Evolutionary conservation across 2,329 filamentous ascomycete genomes (phyloP), one percentile per base, ranked within the genome.

Genomic region (Paradendryphiella salina): DNA sequence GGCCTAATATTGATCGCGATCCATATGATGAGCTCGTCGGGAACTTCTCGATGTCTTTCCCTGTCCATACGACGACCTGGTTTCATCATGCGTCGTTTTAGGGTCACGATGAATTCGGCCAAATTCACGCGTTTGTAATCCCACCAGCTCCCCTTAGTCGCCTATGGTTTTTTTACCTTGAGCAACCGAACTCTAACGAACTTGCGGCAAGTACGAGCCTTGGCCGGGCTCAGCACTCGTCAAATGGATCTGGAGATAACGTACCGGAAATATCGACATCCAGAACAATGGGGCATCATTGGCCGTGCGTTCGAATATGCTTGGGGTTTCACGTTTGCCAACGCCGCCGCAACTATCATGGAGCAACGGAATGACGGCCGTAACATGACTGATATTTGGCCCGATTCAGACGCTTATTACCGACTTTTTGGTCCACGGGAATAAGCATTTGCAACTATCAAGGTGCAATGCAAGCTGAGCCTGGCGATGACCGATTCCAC

Each of bases 11-110:
- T 26, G 23, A 26, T 26, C 23, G 29, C 8, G 39, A 43, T 11
- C 1, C 33, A 5, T 44, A 38, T 18, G 46, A 44, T 44, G 38
- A 44, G 46, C 34, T 50, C 28, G 28, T 43, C 10, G 21, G 17
- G n/a, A 3, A 28, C 17, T 5, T 3, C n/a, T 15, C 13, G 4
- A 7, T 1, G 7, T 34, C 10, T 17, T 17, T 34, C 4, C 32
- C n/a, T 7, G n/a, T 10, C 14, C 32, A 34, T 34, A 15, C 14
- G 1, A 34, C 32, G 32, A 34, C 1, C 14, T 17, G 17, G 6
- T 17, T 17, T 17, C 14, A 9, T n/a, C 32, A 34, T 14, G 9
- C 21, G 21, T 7, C 5, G 8, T 6, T 23, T 23, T 5, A 23
- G 21, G 5, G 8, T 7, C 8, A 6, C 8, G 21, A 23, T 7